Base-by-base conservation (phyloP, 2,329 filamentous ascomycete genomes). In the Aaosphaeria pasadenensis region DNA sequence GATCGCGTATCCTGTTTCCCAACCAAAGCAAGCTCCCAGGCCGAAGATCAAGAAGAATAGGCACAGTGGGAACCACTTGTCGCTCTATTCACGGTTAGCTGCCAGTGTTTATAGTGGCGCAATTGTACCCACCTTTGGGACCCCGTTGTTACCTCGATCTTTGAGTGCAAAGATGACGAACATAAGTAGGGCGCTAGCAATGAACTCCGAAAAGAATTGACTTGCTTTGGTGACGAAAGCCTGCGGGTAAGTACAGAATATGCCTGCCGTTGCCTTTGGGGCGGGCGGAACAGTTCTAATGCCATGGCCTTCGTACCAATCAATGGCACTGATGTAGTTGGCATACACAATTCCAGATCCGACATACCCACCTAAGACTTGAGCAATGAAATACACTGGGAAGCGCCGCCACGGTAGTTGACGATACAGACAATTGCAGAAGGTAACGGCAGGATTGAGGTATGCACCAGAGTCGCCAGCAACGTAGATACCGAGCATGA, bases 1-100 rank as follows among this genome's bases (percentile, higher is more conserved):
- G 55, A 89, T 88, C 1, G 86, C 86, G 68, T 87, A 90, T 35
- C 87, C 86, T 1, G 86, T 90, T 66, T 89, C 81, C 84, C 84
- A 89, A 5, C 87, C 87, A 58, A 88, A 89, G 62, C 84, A 86
- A 31, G 84, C 83, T 13, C 85, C 86, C 24, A 89, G 82, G 6
- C 85, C 86, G 60, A 89, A 89, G 52, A 89, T 83, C 42, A 89
- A 73, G 69, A 89, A 88, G 70, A 88, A 87, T 5, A 89, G 69
- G 6, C 74, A 80, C 1, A 89, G 70, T 0, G 85, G 68, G 39
- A 70, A 71, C 63, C 64, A 70, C 48, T 70, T 69, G 33, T 66
- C 64, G 29, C 57, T 59, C 58, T 59, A 45, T 28, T 11, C 33
- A 39, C 30, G 5, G 17, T 52, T 9, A 50, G 47, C 50, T 50